phyloP scores from a whole-genome alignment of 2,329 filamentous ascomycete species.

The Fusarium annulatum region DNA sequence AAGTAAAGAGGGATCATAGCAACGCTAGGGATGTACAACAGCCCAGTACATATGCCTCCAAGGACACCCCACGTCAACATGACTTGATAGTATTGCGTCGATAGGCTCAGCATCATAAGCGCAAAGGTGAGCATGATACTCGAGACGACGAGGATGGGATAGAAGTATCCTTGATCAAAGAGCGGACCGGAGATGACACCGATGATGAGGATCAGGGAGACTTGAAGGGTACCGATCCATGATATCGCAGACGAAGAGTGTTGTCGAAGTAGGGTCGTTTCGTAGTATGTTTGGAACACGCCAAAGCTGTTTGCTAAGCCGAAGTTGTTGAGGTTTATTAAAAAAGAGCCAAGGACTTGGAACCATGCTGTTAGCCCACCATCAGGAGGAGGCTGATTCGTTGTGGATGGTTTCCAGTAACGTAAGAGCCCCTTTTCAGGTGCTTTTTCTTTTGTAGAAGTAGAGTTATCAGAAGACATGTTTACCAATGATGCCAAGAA shows the following conservation, averaged over 20 bases:
- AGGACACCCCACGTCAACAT: neutral
- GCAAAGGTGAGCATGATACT: neutral
- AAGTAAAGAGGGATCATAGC: neutral
- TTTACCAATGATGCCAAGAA: neutral
- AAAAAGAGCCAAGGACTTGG: neutral
- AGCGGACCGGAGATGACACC: neutral
- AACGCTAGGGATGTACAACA: neutral
- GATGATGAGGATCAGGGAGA: neutral
- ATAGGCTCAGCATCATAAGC: neutral
- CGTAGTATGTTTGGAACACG: neutral
- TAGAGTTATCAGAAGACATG: neutral
- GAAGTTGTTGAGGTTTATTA: neutral
- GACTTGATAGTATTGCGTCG: neutral
- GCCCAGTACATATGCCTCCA: neutral
- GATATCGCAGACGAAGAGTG: neutral
- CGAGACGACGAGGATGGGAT: neutral
- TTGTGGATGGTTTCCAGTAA: neutral
- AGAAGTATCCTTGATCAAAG: neutral
- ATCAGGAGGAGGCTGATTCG: neutral
- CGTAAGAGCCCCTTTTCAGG: neutral
- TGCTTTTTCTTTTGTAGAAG: neutral
- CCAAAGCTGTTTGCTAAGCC: neutral
- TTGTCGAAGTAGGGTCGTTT: neutral
- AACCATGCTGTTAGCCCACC: neutral
- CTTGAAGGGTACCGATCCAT: neutral